Percentiles rank a stretch among this genome's conserved stretches.
These are phyloP conservation scores for Phoenix dactylifera DNA, from an alignment of 176 grass and related monocot species.

Conservation along the genomic window DNA sequence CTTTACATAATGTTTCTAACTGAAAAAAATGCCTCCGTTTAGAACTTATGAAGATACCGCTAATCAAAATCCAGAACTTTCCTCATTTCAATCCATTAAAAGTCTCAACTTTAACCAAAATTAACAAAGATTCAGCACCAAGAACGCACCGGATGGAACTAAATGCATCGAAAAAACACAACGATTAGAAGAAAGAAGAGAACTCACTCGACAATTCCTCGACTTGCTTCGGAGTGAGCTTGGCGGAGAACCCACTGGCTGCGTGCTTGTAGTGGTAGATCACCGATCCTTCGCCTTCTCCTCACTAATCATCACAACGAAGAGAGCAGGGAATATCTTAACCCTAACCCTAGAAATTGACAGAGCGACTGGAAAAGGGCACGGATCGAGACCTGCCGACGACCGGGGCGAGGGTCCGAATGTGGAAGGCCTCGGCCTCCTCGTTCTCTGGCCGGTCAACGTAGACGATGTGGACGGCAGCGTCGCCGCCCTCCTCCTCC, in stretches of 20 bases:
- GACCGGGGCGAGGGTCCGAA: conserved; percentile 57
- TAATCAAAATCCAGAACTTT: too few species aligned
- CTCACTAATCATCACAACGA: conserved; percentile 17
- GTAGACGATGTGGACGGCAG: conserved; percentile 74
- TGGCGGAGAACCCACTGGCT: conserved; percentile 81
- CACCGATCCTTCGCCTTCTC: conserved; percentile 56
- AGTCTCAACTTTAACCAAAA: too few species aligned
- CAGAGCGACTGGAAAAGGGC: neutral
- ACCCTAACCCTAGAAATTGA: neutral
- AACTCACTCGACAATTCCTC: conserved; percentile 76
- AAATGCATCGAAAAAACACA: neutral
- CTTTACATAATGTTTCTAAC: too few species aligned
- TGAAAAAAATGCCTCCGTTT: too few species aligned
- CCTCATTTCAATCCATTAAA: too few species aligned
- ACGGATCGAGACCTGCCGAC: conserved; percentile 45
- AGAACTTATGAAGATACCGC: too few species aligned
- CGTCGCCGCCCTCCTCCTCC: conserved; percentile 6
- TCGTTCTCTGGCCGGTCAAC: conserved; percentile 49
- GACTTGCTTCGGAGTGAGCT: conserved; percentile 60
- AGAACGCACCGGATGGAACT: too few species aligned
- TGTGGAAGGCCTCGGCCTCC: conserved; percentile 82
- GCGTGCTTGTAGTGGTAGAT: conserved; percentile 87
- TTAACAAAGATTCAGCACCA: too few species aligned
- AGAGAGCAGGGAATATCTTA: neutral
- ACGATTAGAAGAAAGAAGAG: neutral